phyloP scores from a whole-genome alignment of 805 yeast species.

The Pichia deserticola region DNA sequence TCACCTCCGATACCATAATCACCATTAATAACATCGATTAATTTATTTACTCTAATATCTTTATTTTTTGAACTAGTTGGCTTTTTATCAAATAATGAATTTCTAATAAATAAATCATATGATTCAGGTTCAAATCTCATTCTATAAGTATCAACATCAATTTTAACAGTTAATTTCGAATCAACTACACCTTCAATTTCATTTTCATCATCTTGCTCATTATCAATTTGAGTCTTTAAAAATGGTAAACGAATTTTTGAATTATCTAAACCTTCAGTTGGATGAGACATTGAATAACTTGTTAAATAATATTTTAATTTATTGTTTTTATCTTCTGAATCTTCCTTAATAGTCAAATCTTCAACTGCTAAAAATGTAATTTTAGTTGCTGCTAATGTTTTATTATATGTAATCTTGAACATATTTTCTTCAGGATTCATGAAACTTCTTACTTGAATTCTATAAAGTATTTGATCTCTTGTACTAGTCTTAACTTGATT shows the following conservation, averaged over 20 bases:
- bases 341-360: constrained; percentile 75
- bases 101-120: constrained; percentile 70
- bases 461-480: constrained; percentile 80
- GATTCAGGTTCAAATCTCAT: constrained; percentile 75
- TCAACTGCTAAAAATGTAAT: constrained; percentile 83
- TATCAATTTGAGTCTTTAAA: constrained; percentile 50
- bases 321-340: constrained; percentile 53
- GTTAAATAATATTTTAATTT: constrained; percentile 92
- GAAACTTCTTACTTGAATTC: constrained; percentile 76
- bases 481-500: constrained; percentile 57
- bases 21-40: constrained; percentile 40
- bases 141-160: constrained; percentile 71
- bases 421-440: constrained; percentile 82
- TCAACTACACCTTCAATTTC: constrained; percentile 54
- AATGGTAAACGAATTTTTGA: constrained; percentile 75
- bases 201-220: constrained; percentile 33
- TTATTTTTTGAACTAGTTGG: constrained; percentile 10
- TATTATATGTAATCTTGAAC: constrained; percentile 78
- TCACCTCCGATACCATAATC: constrained; percentile 48
- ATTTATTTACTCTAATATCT: constrained; percentile 16
- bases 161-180: constrained; percentile 69
- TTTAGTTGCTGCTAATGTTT: constrained; percentile 41
- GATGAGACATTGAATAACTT: constrained; percentile 87
- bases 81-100: constrained; percentile 37
- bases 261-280: constrained; percentile 91